Evolutionary conservation across 1,284 basidiomycete genomes (phyloP).

Genomic region (Ceratobasidium sp.): DNA sequence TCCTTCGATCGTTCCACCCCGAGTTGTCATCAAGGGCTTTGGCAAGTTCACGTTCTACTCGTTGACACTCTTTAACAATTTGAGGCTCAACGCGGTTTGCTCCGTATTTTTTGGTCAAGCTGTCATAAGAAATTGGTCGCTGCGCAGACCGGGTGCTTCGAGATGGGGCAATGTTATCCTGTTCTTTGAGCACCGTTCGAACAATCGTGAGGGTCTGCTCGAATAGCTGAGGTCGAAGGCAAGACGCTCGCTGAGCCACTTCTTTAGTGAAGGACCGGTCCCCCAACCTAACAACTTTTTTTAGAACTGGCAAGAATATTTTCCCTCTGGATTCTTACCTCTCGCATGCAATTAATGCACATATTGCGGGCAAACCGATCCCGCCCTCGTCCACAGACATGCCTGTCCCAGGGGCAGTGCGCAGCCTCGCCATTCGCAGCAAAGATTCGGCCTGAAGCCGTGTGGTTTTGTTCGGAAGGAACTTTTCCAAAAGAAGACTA

Average conservation of each 20-base stretch:
- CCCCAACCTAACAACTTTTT: slow-evolving; percentile 25
- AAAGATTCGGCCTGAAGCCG: slow-evolving; percentile 44
- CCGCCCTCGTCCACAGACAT: slow-evolving; percentile 44
- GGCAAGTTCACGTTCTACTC: slow-evolving; percentile 37
- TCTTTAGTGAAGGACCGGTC: slow-evolving; percentile 43
- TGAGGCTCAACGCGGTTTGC: slow-evolving; percentile 42
- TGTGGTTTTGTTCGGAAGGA: slow-evolving; percentile 44
- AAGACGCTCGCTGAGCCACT: slow-evolving; percentile 43
- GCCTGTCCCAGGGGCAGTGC: slow-evolving; percentile 43
- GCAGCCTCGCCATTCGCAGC: slow-evolving; percentile 40
- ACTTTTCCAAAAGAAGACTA: slow-evolving; percentile 43
- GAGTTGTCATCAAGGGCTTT: slow-evolving; percentile 40
- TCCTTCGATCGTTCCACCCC: slow-evolving; percentile 38
- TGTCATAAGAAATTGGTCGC: slow-evolving; percentile 43
- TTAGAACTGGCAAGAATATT: neutral
- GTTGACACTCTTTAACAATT: slow-evolving; percentile 42
- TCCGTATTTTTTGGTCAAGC: slow-evolving; percentile 44
- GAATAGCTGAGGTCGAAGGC: slow-evolving; percentile 42
- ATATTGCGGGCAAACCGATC: slow-evolving; percentile 42
- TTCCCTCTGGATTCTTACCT: slow-evolving; percentile 26
- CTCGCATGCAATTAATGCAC: slow-evolving; percentile 44
- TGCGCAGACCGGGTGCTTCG: slow-evolving; percentile 40
- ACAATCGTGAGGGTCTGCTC: slow-evolving; percentile 38
- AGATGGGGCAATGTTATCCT: slow-evolving; percentile 42
- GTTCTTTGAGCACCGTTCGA: slow-evolving; percentile 43